phyloP scores from a whole-genome alignment of 306 rosid genomes.

The apple (Malus domestica) region ASM211411v1 NC_041789.1:20678001-20678500 shows the following conservation, averaged over 20 bases:
- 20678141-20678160: background rate
- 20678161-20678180: too few relatives aligned
- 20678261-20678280: too few relatives aligned
- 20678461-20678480: background rate
- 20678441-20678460: too few relatives aligned
- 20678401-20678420: background rate
- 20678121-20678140: background rate
- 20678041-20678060: slow-evolving; percentile 18
- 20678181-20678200: background rate
- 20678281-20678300: too few relatives aligned
- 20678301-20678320: background rate
- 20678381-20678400: background rate
- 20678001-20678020: slow-evolving; percentile 39
- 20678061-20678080: background rate
- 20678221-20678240: too few relatives aligned
- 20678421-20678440: background rate
- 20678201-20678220: too few relatives aligned
- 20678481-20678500: too few relatives aligned
- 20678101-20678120: background rate
- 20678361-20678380: background rate
- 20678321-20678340: background rate
- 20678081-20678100: background rate
- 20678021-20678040: slow-evolving; percentile 12
- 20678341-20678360: background rate
- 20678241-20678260: too few relatives aligned